Conservation (phyloP, 2,329 filamentous ascomycete species). For the Cercospora sp. region DNA sequence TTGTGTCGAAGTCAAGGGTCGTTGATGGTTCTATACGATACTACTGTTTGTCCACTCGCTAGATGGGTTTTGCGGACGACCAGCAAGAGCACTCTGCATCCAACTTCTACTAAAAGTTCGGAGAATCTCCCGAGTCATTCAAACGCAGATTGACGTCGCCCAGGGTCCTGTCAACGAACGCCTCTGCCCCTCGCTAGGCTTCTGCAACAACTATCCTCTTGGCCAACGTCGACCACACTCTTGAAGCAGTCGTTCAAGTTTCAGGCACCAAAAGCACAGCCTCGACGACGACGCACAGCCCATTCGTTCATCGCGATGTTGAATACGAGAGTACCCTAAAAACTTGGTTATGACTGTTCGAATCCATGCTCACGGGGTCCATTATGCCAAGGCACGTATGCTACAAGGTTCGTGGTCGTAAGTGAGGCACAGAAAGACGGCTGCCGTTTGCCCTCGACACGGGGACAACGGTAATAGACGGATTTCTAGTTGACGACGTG, state of each 20-base stretch:
- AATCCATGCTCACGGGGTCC: background rate
- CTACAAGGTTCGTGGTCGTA: background rate
- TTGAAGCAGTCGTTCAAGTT: background rate
- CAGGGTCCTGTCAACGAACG: background rate
- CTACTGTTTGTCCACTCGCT: background rate
- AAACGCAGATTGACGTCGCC: background rate
- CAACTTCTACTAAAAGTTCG: background rate
- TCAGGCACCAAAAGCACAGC: background rate
- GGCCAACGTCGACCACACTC: background rate
- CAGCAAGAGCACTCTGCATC: background rate
- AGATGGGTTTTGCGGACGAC: background rate
- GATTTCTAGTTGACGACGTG: background rate
- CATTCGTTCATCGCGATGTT: background rate
- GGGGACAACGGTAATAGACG: background rate
- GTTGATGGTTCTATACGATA: background rate
- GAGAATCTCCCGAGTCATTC: background rate
- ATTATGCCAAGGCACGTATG: slow-evolving; percentile 3
- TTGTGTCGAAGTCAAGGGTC: background rate
- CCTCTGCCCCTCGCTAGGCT: background rate
- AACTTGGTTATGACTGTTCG: background rate
- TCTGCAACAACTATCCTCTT: background rate
- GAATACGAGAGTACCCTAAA: background rate
- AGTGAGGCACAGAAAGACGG: background rate
- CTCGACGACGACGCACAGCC: background rate
- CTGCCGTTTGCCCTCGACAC: background rate